Base-by-base conservation (phyloP, 1,284 basidiomycete species). In the Coriolopsis trogii region DNA sequence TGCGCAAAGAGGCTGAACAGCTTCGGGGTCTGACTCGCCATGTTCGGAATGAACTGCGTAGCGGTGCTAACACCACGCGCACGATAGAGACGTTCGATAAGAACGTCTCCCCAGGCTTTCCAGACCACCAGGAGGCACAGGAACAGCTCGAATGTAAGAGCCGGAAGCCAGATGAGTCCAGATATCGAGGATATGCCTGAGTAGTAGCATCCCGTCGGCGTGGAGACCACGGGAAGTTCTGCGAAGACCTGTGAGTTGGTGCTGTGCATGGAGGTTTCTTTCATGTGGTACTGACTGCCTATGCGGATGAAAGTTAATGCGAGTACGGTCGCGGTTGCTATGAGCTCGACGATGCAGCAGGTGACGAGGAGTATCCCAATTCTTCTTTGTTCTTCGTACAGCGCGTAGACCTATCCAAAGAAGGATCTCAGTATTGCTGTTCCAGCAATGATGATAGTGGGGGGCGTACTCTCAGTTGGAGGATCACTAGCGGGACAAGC, bases 161-260 rank as follows among this genome's bases (percentile, higher is more conserved):
- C 63, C 21, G 67, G 65, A 1, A 62, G 49, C 62, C 66, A 68
- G 43, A 68, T 63, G 2, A 66, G 41, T 0, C 63, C 60, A 4
- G 65, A 64, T 12, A 61, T 29, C 4, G 51, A 57, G 16, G 60
- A 44, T 20, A 67, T 41, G 8, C 58, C 61, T 8, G 53, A 48
- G 42, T 65, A 67, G 13, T 57, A 56, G 48, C 67, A 68, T 20
- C 66, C 66, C 0, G 56, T 63, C 12, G 59, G 46, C 1, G 67
- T 65, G 1, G 66, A 63, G 10, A 64, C 48, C 23, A 67, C 52
- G 3, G 65, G 63, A 3, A 67, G 43, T 16, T 36, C 65, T 67
- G 33, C 12, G 34, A 30, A 33, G 9, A 15, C n/a, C n/a, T n/a
- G n/a, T 20, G 16, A 34, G 29, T 34, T 33, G 21, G n/a, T n/a